Base-by-base conservation (phyloP, 139 green algal species). In the Micractinium conductrix region DNA sequence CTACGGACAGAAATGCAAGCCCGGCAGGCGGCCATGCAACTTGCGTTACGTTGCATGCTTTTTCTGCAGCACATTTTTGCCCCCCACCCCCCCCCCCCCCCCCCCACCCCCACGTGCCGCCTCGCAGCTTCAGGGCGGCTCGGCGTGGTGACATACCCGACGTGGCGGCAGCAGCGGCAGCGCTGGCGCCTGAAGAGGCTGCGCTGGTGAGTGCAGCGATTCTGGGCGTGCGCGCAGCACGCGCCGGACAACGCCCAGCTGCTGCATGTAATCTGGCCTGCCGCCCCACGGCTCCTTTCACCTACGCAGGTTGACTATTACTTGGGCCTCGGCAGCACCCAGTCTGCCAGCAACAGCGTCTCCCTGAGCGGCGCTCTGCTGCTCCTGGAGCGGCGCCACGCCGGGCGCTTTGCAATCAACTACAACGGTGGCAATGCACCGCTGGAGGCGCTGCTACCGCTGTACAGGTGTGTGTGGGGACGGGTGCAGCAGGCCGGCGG, bases 391-490 rank as follows among this genome's bases (percentile, higher is more conserved):
- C 76, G 76, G 7, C 72, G 76, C 58, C 58, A 42, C 3, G 76
- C 58, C 7, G 76, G 62, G 5, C 37, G 21, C 5, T 82, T 58
- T 43, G 76, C 76, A 55, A 72, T 38, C 38, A 73, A 82, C 58
- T 82, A 82, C 76, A 82, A 82, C n/a, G 76, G 76, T 26, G 76
- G 76, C 76, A 82, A 82, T 58, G 72, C 72, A 55, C 76, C 76
- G 38, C 55, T 82, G 58, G 76, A 82, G 55, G 76, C 76, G 19
- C 43, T 73, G 53, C 68, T 82, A 19, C 76, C 76, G 4, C 76
- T 82, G 8, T 82, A 58, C 76, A 55, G 43, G 76, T 82, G 58
- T 73, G 76, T 8, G 26, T 35, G 2, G 22, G 2, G n/a, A n/a
- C n/a, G n/a, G n/a, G n/a, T n/a, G n/a, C n/a, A 24, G n/a, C 14